Evolutionary conservation across 345 rosid species (phyloP), one percentile per base, ranked within the genome.

Genomic region (Heritiera littoralis): DNA sequence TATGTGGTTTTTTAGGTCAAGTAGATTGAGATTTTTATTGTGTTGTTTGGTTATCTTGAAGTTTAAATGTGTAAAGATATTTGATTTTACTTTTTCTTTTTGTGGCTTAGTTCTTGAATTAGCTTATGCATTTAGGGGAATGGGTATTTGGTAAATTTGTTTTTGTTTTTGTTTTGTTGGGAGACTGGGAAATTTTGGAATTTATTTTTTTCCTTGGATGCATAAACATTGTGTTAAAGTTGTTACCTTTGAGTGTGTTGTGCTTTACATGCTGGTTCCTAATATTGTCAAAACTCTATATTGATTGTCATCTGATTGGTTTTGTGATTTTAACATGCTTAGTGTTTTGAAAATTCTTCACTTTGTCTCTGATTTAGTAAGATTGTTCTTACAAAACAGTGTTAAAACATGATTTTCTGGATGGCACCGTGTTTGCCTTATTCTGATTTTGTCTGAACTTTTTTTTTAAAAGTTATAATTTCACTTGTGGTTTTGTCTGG

Each of bases 51-150:
- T 55, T 38, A 15, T 67, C 66, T 40, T n/a, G 12, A 77, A 67
- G 65, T 35, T 52, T 56, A 43, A 14, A 30, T 30, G 46, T 9
- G 11, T 49, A 3, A 5, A 51, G 35, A 10, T 38, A 18, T 38
- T 51, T 38, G 6, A 74, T 66, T 49, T 77, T 40, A 35, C 2
- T 40, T 11, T 20, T 66, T 66, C 6, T 59, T 48, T 28, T 51
- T 13, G n/a, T 64, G 64, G 20, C 51, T 73, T 73, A 9, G 48
- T 65, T 40, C 6, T 65, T 77, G 52, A 72, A 72, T 72, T 54
- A 52, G 61, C 61, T 72, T 52, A 9, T 52, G 76, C 61, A 28
- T 46, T 12, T 28, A 70, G 74, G 56, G 43, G 20, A 49, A 70
- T 14, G 43, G 60, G 41, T 48, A 70, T 49, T 28, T 17, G 23